Base-by-base conservation (phyloP, 2,329 filamentous ascomycete genomes). In the Periconia sp. region DNA sequence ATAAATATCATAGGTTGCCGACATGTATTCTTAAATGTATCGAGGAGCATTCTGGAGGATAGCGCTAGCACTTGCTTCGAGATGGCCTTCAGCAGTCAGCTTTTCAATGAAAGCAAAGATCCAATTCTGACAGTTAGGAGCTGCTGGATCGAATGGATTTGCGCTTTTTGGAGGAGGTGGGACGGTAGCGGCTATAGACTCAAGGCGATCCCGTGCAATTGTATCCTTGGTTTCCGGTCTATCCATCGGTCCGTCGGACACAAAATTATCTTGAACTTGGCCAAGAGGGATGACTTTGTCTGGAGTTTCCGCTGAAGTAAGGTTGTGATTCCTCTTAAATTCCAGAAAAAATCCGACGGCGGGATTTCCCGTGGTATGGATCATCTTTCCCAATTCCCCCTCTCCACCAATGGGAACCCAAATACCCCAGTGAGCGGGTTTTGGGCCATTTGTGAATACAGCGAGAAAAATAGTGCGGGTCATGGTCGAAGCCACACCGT, bases 251-350 rank as follows among this genome's bases (percentile, higher is more conserved):
- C 15, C 6, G 47, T 54, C 52, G n/a, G 35, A 23, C 31, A 54
- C 40, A 48, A 47, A 47, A 37, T 44, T 33, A 27, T 51, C 49
- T 13, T 51, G 18, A 18, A 51, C 42, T 42, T 47, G 42, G 27
- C 20, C 52, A 10, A 54, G 23, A 8, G 27, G 14, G 3, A 50
- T 37, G 19, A 54, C 33, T 42, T 47, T 15, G 41, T 54, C 18
- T n/a, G n/a, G 10, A 20, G 17, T 15, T 19, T n/a, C 15, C 11
- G 47, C 47, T 10, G 10, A 18, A n/a, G 37, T 15, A 18, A 50
- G 47, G 42, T 54, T 23, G 27, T 50, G 47, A 30, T 51, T 51
- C 33, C 52, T 47, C 52, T 48, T 54, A 43, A 54, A 54, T 37
- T 54, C 27, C 9, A 54, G 43, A 40, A 35, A 47, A 30, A 51